A percentile compares a stretch with the other conserved stretches of the same genome.
phyloP scores from a whole-genome alignment of 306 rosid genomes.

The Trifolium dubium region DNA sequence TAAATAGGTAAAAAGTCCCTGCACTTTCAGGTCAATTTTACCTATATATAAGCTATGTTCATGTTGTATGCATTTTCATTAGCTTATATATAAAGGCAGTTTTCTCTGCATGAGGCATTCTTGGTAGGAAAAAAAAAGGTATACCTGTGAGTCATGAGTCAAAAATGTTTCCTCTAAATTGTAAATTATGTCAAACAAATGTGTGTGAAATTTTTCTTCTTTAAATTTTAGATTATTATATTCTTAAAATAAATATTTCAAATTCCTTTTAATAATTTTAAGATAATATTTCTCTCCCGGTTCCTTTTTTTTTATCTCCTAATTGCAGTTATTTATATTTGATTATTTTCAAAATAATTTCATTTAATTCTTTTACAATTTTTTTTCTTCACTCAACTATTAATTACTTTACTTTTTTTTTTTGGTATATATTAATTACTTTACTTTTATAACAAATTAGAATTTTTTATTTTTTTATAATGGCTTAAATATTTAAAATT shows the following conservation, averaged over 20 bases:
- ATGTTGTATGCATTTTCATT: background rate
- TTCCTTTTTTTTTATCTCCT: background rate
- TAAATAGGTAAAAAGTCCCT: no score
- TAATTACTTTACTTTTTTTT: background rate
- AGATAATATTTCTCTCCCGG: no score
- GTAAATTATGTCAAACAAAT: background rate
- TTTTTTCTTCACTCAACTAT: background rate
- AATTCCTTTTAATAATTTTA: background rate
- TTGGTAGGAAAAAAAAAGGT: background rate
- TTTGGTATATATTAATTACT: background rate
- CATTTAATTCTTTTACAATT: background rate
- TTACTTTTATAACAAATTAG: background rate
- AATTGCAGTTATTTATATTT: background rate
- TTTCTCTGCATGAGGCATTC: background rate
- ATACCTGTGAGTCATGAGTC: background rate
- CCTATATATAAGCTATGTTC: no score
- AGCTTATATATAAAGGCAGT: background rate
- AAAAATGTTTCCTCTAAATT: background rate
- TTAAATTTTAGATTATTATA: background rate
- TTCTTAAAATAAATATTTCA: background rate
- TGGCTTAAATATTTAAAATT: background rate
- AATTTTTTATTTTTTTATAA: background rate
- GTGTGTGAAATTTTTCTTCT: background rate
- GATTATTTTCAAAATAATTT: constrained; percentile 2
- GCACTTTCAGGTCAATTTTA: no score